Evolutionary conservation across 1,284 basidiomycete species (phyloP).

Genomic region (Veloboletus limbatus): DNA sequence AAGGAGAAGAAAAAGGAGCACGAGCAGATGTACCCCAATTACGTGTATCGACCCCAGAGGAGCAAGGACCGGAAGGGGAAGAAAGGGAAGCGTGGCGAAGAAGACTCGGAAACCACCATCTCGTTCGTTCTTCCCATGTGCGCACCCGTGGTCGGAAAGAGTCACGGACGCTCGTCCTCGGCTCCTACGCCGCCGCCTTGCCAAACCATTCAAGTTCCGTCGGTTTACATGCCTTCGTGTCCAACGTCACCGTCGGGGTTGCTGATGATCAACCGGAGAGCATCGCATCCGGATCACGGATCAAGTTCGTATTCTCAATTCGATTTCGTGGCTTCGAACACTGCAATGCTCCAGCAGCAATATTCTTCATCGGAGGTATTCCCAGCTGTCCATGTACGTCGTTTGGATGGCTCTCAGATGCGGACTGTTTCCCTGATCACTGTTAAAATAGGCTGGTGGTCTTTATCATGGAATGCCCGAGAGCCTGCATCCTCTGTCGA

Average conservation of each 20-base stretch:
- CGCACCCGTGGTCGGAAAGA: constrained; percentile 31
- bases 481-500: constrained; percentile 34
- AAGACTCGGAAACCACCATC: constrained; percentile 48
- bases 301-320: constrained; percentile 41
- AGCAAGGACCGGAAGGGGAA: constrained; percentile 55
- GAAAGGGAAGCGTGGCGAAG: constrained; percentile 42
- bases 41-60: constrained; percentile 73
- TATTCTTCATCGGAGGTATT: constrained; percentile 23
- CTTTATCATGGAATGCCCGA: constrained; percentile 25
- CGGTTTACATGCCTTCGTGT: constrained; percentile 62
- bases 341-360: constrained; percentile 36
- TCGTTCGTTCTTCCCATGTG: constrained; percentile 55
- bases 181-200: constrained; percentile 54
- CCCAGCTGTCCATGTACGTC: constrained; percentile 26
- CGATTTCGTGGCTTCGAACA: constrained; percentile 43
- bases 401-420: background rate
- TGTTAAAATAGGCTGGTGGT: constrained; percentile 16
- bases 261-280: constrained; percentile 56
- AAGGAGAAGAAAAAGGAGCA: constrained; percentile 60
- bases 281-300: constrained; percentile 46
- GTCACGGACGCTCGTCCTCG: constrained; percentile 51
- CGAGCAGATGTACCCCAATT: constrained; percentile 65
- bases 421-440: constrained; percentile 6
- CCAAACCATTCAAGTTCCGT: constrained; percentile 63
- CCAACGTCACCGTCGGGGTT: constrained; percentile 59